Evolutionary conservation across 345 rosid species (phyloP), one percentile per base, ranked within the genome.

Genomic region (Populus nigra): DNA sequence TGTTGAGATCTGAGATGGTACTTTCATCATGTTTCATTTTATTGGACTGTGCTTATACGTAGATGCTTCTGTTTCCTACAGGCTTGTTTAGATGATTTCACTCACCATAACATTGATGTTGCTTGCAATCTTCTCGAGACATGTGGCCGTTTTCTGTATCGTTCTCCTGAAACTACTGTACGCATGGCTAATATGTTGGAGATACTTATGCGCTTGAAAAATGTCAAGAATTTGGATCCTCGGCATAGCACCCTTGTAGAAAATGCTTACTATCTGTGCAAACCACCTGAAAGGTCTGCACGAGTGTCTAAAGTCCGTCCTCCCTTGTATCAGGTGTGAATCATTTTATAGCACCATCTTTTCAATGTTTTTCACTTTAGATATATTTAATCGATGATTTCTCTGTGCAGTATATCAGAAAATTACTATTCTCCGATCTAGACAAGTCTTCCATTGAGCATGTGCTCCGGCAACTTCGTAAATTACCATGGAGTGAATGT

Each of bases 41-140:
- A 29, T 74, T 76, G 59, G 16, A 10, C 62, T 18, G 20, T 69
- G n/a, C 49, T 7, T 41, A 31, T 77, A 33, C 16, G 7, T 76
- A 50, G 38, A 47, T 62, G 39, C 18, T 53, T 43, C 25, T 9
- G 69, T 61, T 59, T 77, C 16, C 57, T 81, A 62, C 89, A 96
- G 99, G 89, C 98, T 74, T 96, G 99, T 89, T 88, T 91, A 81
- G 99, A 96, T 86, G 99, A 96, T 81, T 96, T 96, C 81, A 90
- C 97, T 80, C 99, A 94, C 85, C 99, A 96, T 83, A 96, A 96
- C 89, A 96, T 96, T 84, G 98, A 96, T 82, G 97, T 92, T 72
- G 97, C 97, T 68, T 96, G 99, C 88, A 92, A 96, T 90, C 98
- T 96, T 83, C 89, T 92, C 49, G 98, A 96, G 93, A 96, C 98